These are phyloP conservation scores for Ustilago cynodontis DNA, from an alignment of 1,284 basidiomycete genomes.

Conservation along the genomic window DNA sequence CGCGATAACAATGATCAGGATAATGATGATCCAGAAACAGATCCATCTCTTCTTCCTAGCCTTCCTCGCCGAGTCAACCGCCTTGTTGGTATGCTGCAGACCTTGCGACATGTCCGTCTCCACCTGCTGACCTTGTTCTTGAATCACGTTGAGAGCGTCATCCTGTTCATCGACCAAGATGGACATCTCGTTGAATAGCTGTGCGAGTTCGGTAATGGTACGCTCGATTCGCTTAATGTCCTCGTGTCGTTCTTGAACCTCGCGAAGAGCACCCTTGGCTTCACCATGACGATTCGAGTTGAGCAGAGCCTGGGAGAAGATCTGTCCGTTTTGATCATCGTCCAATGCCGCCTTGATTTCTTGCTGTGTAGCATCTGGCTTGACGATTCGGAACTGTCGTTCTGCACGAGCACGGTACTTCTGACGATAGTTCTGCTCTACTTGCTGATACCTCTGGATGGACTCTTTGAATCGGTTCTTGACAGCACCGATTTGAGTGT, in stretches of 20 bases:
- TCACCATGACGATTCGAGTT: constrained; percentile 86
- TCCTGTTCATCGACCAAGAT: constrained; percentile 69
- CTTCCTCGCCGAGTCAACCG: constrained; percentile 79
- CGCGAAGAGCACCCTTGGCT: constrained; percentile 84
- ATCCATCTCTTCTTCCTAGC: constrained; percentile 78
- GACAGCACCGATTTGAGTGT: constrained; percentile 74
- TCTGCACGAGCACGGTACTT: constrained; percentile 95
- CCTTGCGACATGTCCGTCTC: constrained; percentile 65
- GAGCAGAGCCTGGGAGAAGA: constrained; percentile 86
- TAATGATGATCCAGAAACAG: constrained; percentile 65
- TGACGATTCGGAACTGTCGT: constrained; percentile 93
- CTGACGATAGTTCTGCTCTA: constrained; percentile 90
- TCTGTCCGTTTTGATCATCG: constrained; percentile 79
- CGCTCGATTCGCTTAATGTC: constrained; percentile 88
- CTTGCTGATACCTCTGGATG: constrained; percentile 78
- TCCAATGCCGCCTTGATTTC: constrained; percentile 82
- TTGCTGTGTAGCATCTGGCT: constrained; percentile 87
- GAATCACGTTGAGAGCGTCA: constrained; percentile 67
- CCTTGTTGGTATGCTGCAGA: constrained; percentile 75
- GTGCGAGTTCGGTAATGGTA: constrained; percentile 87
- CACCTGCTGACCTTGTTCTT: constrained; percentile 60
- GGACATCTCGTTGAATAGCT: constrained; percentile 82
- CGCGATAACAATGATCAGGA: constrained; percentile 60
- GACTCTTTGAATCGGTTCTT: constrained; percentile 72
- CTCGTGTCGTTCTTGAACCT: constrained; percentile 90